Base-by-base conservation (phyloP, 2,329 filamentous ascomycete genomes). In the Sporothrix variecibatus region DNA sequence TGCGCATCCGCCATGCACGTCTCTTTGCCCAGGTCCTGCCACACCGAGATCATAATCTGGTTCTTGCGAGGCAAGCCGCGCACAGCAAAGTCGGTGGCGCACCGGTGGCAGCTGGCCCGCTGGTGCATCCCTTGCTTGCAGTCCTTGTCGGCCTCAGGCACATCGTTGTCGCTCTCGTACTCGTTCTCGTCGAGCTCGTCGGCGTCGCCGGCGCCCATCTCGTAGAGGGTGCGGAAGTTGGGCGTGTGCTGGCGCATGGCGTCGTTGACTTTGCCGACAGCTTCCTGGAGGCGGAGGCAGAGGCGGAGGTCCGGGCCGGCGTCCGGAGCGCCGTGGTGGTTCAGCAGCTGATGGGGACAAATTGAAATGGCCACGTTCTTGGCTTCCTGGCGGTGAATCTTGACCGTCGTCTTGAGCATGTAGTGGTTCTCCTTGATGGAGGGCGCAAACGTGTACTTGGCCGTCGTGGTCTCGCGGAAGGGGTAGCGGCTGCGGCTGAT, bases 351-450 rank as follows among this genome's bases (percentile, higher is more conserved):
- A 34, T 65, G 60, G n/a, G 60, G 60, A 12, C 60, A 65, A n/a
- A 65, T 23, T 9, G 20, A 20, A 2, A 65, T 34, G 34, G 17
- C 20, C 17, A 65, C 34, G n/a, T 65, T 40, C 3, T 26, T 17
- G 8, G 6, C 34, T 3, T 65, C 60, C 7, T 34, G 12, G 11
- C 34, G 38, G n/a, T 38, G 20, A 3, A 43, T 26, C 20, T 23
- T 43, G 34, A 65, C 34, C 34, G 38, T 43, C n/a, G 60, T 65
- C 60, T 65, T 65, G n/a, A 65, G 11, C 20, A 65, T 20, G 60
- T 43, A 65, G 34, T 5, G 60, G n/a, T 3, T n/a, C 3, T 26
- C 20, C n/a, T 26, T 34, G 4, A 65, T 26, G 9, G 11, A 4
- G 20, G 60, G 38, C 4, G 38, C 60, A 65, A 65, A 43, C 4